These are phyloP conservation scores for Penicillium roqueforti DNA, from an alignment of 495 filamentous ascomycete genomes.

Conservation along the genomic window DNA sequence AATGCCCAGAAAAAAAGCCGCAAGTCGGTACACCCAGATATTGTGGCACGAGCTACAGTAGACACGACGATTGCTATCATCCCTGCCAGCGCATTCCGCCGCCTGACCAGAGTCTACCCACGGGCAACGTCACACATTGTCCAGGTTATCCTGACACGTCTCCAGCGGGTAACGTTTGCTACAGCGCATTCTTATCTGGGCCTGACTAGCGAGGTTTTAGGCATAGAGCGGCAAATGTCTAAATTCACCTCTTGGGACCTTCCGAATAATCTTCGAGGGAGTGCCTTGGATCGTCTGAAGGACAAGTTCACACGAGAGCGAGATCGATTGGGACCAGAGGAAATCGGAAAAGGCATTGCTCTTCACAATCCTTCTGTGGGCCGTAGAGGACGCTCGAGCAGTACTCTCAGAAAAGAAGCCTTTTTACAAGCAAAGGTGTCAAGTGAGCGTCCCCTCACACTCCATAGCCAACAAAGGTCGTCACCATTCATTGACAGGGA, in stretches of 20 bases:
- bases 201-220: slow-evolving; percentile 81
- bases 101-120: slow-evolving; percentile 90
- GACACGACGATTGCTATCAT: slow-evolving; percentile 99
- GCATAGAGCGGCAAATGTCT: slow-evolving; percentile 87
- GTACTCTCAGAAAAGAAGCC: slow-evolving; percentile 74
- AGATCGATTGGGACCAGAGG: slow-evolving; percentile 79
- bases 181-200: slow-evolving; percentile 94
- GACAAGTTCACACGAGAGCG: slow-evolving; percentile 86
- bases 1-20: slow-evolving; percentile 32
- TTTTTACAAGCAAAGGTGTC: slow-evolving; percentile 60
- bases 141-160: slow-evolving; percentile 89
- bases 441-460: slow-evolving; percentile 21
- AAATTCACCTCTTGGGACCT: slow-evolving; percentile 87
- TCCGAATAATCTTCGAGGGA: slow-evolving; percentile 84
- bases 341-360: slow-evolving; percentile 89
- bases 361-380: slow-evolving; percentile 76
- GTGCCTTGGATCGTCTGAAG: slow-evolving; percentile 79
- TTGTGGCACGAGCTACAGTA: slow-evolving; percentile 91
- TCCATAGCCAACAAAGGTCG: slow-evolving; percentile 16
- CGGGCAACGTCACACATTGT: slow-evolving; percentile 96
- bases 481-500: slow-evolving; percentile 20
- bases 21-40: slow-evolving; percentile 90
- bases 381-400: slow-evolving; percentile 67
- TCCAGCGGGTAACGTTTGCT: slow-evolving; percentile 90
- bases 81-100: slow-evolving; percentile 89